Conservation (phyloP, 2,329 filamentous ascomycete genomes). For the Trichoderma guizhouense region DNA sequence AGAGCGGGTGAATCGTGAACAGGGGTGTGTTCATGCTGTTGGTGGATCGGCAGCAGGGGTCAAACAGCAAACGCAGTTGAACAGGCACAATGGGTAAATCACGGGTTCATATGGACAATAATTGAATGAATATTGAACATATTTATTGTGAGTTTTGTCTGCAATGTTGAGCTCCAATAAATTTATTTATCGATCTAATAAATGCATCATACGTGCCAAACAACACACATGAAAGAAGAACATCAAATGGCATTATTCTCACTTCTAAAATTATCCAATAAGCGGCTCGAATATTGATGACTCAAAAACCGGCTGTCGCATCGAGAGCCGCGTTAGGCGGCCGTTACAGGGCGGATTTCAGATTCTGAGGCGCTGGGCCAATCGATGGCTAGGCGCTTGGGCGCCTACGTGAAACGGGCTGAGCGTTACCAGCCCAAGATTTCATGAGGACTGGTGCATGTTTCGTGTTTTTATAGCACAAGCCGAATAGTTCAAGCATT, state of each 20-base stretch:
- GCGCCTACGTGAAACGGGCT: constrained; percentile 1
- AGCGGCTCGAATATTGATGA: not conserved
- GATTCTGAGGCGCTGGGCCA: not conserved
- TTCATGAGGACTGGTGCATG: not conserved
- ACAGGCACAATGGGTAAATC: not conserved
- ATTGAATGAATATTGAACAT: not conserved
- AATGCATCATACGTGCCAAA: too few species aligned
- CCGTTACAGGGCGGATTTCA: not conserved
- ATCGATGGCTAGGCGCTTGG: constrained; percentile 4
- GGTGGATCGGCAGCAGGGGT: too few species aligned
- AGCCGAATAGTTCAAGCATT: not conserved
- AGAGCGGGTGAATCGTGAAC: not conserved
- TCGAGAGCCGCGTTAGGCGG: not conserved
- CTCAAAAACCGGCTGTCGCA: not conserved
- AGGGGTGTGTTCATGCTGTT: not conserved
- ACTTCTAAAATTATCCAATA: not conserved
- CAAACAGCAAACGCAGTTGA: not conserved
- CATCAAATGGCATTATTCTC: not conserved
- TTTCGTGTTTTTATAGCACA: not conserved
- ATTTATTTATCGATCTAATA: not conserved
- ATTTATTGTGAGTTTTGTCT: not conserved
- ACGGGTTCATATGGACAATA: not conserved
- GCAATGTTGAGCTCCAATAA: too few species aligned
- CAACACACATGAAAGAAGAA: too few species aligned
- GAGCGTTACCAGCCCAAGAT: not conserved